Conservation (phyloP, 495 filamentous ascomycete species). For the Xylaria flabelliformis region DNA sequence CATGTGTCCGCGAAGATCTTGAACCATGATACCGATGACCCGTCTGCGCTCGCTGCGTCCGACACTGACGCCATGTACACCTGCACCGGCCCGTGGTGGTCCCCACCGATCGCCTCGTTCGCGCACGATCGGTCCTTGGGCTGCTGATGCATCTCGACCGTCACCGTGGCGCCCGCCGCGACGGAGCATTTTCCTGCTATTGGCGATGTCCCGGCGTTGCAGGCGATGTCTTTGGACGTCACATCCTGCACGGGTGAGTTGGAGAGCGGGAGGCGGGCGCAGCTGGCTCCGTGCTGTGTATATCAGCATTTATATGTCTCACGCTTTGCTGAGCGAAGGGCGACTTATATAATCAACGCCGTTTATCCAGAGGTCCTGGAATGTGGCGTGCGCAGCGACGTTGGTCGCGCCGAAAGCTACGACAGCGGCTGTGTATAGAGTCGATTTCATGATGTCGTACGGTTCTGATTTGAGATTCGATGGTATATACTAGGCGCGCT, state of each 20-base stretch:
- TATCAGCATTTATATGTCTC: conserved; percentile 20
- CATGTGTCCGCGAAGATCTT: conserved; percentile 60
- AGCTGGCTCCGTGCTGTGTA: conserved; percentile 43
- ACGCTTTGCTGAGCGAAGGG: not conserved
- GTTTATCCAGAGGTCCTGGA: conserved; percentile 60
- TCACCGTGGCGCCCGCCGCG: conserved; percentile 53
- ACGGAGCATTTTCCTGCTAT: conserved; percentile 53
- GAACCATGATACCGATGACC: conserved; percentile 53
- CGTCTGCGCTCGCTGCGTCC: conserved; percentile 55
- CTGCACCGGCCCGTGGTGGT: conserved; percentile 56
- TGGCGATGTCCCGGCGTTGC: conserved; percentile 47
- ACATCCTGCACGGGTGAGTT: conserved; percentile 57
- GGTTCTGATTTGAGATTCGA: not conserved
- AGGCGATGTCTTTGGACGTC: conserved; percentile 45
- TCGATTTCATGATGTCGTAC: conserved; percentile 12
- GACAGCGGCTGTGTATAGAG: conserved; percentile 19
- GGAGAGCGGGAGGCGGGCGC: conserved; percentile 47
- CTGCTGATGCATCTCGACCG: conserved; percentile 62
- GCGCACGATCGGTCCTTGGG: conserved; percentile 49
- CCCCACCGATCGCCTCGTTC: conserved; percentile 57
- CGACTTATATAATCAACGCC: conserved; percentile 55
- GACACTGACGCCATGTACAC: conserved; percentile 61
- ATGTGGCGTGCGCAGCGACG: conserved; percentile 55
- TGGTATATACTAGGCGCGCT: not conserved
- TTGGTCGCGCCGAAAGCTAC: conserved; percentile 10